Base-by-base conservation (phyloP, 345 rosid species). In the Murraya koenigii region DNA sequence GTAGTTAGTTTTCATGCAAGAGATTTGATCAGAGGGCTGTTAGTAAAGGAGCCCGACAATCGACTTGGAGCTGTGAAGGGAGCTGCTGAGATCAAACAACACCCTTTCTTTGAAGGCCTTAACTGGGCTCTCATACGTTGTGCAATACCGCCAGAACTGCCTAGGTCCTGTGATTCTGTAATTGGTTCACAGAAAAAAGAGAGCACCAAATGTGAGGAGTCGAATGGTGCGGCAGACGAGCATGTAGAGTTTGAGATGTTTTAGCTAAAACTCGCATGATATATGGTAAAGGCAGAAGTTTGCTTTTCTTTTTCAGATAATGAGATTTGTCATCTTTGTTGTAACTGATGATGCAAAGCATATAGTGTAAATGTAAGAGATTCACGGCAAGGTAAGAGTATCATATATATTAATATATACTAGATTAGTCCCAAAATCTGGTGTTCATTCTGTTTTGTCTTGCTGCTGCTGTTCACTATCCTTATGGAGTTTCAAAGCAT, bases 111-210 rank as follows among this genome's bases (percentile, higher is more conserved):
- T 6, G 91, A 89, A 60, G 94, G 97, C 82, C 87, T 92, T 25
- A 92, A 92, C 54, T 92, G 97, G 97, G 94, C 97, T 67, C 86
- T 90, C 44, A 87, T 92, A 63, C 87, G 97, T 8, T 92, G 97
- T 35, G 81, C 91, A 8, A 79, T 83, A 14, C 97, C 97, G 23
- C 97, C 97, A 0, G 94, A 90, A 88, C 77, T 88, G 81, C 94
- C 92, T 0, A 82, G 66, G 74, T 52, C 66, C 47, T 83, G 30
- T 19, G 87, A 85, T 23, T 25, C 79, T 10, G 79, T 84, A 28
- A n/a, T 44, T 33, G 59, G 69, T 66, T 52, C 82, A 26, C 86
- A 71, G 76, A 85, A 81, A 74, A 80, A 84, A 20, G 84, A 74
- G 26, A 63, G 74, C 71, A 39, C 75, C 28, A 82, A 76, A 77